A percentile compares a stretch with the other conserved stretches of the same genome.
Evolutionary conservation across 1,284 basidiomycete genomes (phyloP).

Genomic region (Cronartium ribicola): DNA sequence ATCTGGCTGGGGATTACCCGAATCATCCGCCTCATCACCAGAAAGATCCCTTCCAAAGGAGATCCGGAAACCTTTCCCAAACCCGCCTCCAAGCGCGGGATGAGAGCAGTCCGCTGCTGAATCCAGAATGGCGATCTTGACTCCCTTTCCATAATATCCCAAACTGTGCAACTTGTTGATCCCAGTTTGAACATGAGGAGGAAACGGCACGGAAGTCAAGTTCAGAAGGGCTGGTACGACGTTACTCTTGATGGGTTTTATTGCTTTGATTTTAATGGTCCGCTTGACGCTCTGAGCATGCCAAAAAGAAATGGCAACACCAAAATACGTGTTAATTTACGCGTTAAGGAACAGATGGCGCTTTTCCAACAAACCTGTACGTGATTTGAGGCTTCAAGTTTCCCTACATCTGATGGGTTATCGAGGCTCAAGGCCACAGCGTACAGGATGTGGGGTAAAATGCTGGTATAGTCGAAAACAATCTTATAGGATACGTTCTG

Average conservation of each 20-base stretch:
- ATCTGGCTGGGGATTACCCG: conserved; percentile 10
- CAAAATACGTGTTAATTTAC: conserved; percentile 55
- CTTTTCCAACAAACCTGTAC: conserved; percentile 23
- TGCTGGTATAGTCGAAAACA: conserved; percentile 24
- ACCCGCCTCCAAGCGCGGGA: conserved; percentile 62
- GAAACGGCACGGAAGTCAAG: conserved; percentile 16
- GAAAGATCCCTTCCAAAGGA: conserved; percentile 61
- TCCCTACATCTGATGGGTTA: conserved; percentile 14
- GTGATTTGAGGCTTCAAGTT: conserved; percentile 16
- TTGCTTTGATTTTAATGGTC: conserved; percentile 51
- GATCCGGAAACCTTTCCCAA: conserved; percentile 62
- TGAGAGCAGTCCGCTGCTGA: conserved; percentile 60
- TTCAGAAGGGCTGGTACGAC: neutral
- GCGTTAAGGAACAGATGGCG: neutral
- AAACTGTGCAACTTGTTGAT: conserved; percentile 54
- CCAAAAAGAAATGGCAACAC: no score
- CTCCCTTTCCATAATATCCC: conserved; percentile 25
- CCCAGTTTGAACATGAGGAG: conserved; percentile 58
- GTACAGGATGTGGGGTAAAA: conserved; percentile 26
- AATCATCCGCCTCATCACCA: conserved; percentile 18
- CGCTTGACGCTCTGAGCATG: conserved; percentile 61
- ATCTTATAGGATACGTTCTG: conserved; percentile 27
- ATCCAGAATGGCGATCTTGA: conserved; percentile 49
- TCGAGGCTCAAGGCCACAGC: conserved; percentile 28
- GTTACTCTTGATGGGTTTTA: neutral